Percentiles rank a stretch among this genome's conserved stretches.
Evolutionary conservation across 2,329 filamentous ascomycete genomes (phyloP).

Genomic region (Paecilomyces dactylethromorphus): DNA sequence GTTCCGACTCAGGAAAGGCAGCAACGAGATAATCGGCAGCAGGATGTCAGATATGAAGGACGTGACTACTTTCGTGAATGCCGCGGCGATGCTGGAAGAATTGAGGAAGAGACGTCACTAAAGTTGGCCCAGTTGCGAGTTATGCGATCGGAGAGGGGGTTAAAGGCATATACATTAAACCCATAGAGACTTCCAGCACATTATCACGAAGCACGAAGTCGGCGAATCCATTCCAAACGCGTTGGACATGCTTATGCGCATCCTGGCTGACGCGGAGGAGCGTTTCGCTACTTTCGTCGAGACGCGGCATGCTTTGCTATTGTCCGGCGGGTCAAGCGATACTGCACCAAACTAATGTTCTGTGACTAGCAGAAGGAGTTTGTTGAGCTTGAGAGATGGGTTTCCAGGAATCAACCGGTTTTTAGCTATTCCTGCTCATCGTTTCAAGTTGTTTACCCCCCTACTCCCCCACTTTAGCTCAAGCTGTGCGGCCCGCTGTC

Average conservation of each 20-base stretch:
- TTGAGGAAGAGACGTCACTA: conserved; percentile 3
- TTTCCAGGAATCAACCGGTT: not conserved
- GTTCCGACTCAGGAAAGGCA: conserved; percentile 64
- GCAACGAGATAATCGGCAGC: conserved; percentile 61
- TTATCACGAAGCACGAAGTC: conserved; percentile 71
- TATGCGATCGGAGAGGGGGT: not conserved
- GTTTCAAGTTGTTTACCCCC: not conserved
- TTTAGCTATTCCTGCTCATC: not conserved
- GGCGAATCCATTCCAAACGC: conserved; percentile 57
- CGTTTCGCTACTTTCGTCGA: conserved; percentile 21
- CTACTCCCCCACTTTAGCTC: not conserved
- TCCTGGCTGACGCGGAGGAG: conserved; percentile 32
- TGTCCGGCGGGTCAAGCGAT: not conserved
- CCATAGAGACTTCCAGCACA: conserved; percentile 68
- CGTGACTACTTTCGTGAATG: conserved; percentile 66
- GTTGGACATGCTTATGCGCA: conserved; percentile 40
- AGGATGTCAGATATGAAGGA: conserved; percentile 66
- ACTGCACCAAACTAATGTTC: not conserved
- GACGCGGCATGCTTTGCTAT: conserved; percentile 16
- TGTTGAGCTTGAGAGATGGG: not conserved
- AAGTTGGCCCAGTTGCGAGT: conserved; percentile 10
- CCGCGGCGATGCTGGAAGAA: conserved; percentile 53
- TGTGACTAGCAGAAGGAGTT: not conserved
- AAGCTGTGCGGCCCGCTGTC: not conserved
- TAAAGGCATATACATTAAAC: conserved; percentile 54